Evolutionary conservation across 768 basidiomycete species (phyloP), one percentile per base, ranked within the genome.

Genomic region (Cantharellus anzutake): DNA sequence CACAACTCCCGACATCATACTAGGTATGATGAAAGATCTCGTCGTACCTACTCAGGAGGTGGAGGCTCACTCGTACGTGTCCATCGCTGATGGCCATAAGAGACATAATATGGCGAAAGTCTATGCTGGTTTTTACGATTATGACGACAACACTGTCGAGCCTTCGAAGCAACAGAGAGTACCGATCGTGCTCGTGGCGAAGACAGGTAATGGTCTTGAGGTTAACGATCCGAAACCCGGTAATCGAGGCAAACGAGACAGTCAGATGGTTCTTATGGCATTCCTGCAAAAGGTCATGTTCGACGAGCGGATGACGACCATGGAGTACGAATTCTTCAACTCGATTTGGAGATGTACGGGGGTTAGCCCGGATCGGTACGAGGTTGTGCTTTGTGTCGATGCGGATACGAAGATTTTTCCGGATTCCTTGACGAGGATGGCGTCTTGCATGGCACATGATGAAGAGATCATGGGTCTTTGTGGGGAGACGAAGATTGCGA

Each of bases 261-360:
- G 83, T 68, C 96, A 99, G 71, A 93, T 99, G 66, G 85, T 99
- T 57, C 75, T 98, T 62, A 99, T 99, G 96, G 78, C 79, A 20
- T 98, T 98, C 78, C 75, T 98, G 69, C 96, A 99, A 71, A 98
- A 96, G 71, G 92, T 98, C 66, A 96, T 99, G 93, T 98, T 98
- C 66, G 96, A 99, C 71, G 96, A 99, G 74, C 82, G 96, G 58
- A 98, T 99, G 94, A 96, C 94, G 62, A 94, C 89, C 59, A 93
- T 99, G 69, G 96, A 98, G 73, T 98, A 98, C 70, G 96, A 98
- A 72, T 97, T 98, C 71, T 99, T 99, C 82, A 99, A 99, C 72
- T 83, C 90, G 58, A 75, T 98, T 20, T 99, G 96, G 96, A 75
- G 94, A 59, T 85, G 81, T 50, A 94, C 93, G 14, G 96, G 96